Percentiles rank a stretch among this genome's conserved stretches.
phyloP scores from a whole-genome alignment of 768 basidiomycete genomes.

The Pilatotrama ljubarskyi region DNA sequence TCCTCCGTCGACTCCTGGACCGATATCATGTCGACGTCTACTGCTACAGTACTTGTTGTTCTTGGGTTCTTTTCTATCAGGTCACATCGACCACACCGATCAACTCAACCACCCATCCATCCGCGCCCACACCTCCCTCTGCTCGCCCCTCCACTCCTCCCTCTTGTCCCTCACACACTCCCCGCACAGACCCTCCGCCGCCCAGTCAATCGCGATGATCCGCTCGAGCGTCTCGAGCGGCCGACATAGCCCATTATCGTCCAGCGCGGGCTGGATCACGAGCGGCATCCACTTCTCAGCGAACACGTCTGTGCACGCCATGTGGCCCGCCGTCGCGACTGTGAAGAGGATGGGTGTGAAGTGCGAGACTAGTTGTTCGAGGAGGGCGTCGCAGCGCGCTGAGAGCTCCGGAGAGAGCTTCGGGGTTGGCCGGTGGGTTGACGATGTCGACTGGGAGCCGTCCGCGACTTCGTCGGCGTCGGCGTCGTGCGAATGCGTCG shows the following conservation, averaged over 20 bases:
- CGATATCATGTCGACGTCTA: no score
- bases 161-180: conserved; percentile 59
- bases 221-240: conserved; percentile 71
- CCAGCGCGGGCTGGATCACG: conserved; percentile 68
- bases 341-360: conserved; percentile 77
- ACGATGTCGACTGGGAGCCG: conserved; percentile 5
- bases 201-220: conserved; percentile 61
- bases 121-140: conserved; percentile 55
- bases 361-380: conserved; percentile 51
- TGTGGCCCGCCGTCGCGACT: conserved; percentile 65
- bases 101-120: conserved; percentile 60
- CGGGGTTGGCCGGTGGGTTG: neutral
- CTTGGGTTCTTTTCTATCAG: no score
- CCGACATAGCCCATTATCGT: conserved; percentile 60
- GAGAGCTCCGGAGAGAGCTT: conserved; percentile 28
- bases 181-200: conserved; percentile 53
- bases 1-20: no score
- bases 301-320: conserved; percentile 71
- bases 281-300: conserved; percentile 72
- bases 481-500: conserved; percentile 56
- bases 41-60: neutral
- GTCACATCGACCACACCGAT: neutral
- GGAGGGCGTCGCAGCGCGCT: conserved; percentile 31
- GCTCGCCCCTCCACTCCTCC: conserved; percentile 67
- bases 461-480: conserved; percentile 29